Base-by-base conservation (phyloP, 148 eudicot genomes). In the Heliosperma pusillum region DNA sequence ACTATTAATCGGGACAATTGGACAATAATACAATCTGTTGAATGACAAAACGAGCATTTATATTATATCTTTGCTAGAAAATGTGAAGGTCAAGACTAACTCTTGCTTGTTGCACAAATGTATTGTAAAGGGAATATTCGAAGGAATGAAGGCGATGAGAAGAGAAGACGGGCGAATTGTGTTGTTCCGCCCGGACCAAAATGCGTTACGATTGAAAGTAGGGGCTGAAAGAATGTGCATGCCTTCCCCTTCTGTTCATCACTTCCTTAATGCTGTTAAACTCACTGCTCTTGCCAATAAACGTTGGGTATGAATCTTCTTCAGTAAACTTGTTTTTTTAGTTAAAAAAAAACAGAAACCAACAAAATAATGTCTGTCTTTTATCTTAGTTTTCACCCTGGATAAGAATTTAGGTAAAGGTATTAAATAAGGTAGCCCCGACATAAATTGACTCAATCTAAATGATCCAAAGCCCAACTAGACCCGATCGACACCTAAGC, bases 161-260 rank as follows among this genome's bases (percentile, higher is more conserved):
- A 83, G 81, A 61, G 78, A 85, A 36, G 81, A 78, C 50, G 88
- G 84, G 10, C 57, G 71, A 11, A 10, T 83, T 59, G 64, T 74
- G 36, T 45, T 85, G 24, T 85, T 85, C 33, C 82, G 88, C 0
- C 86, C 86, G 50, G 86, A 85, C 0, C 79, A 75, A 73, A 85
- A 85, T 60, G 88, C 88, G 2, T n/a, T 76, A 13, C 82, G 88
- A 16, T 69, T 85, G 82, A 79, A 78, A 73, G 61, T 70, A 26
- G 88, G 86, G 9, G 88, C 88, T 6, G 82, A 85, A 20, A 83
- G 88, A 69, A 80, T 85, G 86, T 85, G 88, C 78, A 85, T 85
- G 88, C 88, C 86, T 9, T 83, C 79, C 22, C 88, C 88, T 66
- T 72, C 88, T 0, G 56, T 81, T 42, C 82, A 79, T 25, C 88